These are phyloP conservation scores for Penicillium psychrofluorescens DNA, from an alignment of 495 filamentous ascomycete genomes.

Conservation along the genomic window DNA sequence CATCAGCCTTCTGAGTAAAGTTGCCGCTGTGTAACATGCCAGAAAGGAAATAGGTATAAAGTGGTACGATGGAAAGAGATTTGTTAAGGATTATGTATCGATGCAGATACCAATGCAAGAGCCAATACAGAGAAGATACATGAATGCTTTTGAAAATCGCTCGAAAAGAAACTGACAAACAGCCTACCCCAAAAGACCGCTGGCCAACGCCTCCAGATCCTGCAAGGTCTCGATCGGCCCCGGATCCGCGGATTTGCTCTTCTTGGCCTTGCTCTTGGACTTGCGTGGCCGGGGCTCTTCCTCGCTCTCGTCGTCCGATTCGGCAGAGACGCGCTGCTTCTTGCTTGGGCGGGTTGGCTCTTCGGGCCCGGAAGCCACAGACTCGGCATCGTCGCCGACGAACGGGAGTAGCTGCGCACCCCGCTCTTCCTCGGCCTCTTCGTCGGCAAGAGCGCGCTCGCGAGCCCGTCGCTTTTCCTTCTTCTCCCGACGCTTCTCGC, in stretches of 20 bases:
- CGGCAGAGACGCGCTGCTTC: conserved; percentile 35
- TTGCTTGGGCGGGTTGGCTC: conserved; percentile 26
- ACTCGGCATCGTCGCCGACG: conserved; percentile 12
- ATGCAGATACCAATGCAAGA: neutral
- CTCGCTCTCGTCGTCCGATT: conserved; percentile 31
- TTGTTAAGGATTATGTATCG: conserved; percentile 3
- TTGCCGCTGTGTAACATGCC: neutral
- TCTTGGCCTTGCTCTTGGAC: conserved; percentile 39
- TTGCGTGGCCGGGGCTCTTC: conserved; percentile 37
- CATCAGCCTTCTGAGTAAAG: too few species aligned
- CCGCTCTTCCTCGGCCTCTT: conserved; percentile 31
- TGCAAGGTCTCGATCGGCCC: conserved; percentile 73
- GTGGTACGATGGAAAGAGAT: neutral
- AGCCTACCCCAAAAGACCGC: conserved; percentile 61
- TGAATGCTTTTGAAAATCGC: conserved; percentile 13
- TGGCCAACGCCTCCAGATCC: conserved; percentile 82
- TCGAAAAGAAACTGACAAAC: conserved; percentile 3
- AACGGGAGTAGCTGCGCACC: conserved; percentile 37
- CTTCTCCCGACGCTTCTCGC: conserved; percentile 77
- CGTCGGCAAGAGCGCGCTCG: conserved; percentile 49
- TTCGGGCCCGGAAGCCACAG: conserved; percentile 17
- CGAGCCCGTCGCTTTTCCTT: conserved; percentile 75
- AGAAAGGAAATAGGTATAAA: neutral
- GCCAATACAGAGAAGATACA: too few species aligned
- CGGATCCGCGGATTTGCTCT: conserved; percentile 20